A percentile compares a stretch with the other conserved stretches of the same genome.
Conservation (phyloP, 2,329 filamentous ascomycete species). For the Escovopsis sp. region DNA sequence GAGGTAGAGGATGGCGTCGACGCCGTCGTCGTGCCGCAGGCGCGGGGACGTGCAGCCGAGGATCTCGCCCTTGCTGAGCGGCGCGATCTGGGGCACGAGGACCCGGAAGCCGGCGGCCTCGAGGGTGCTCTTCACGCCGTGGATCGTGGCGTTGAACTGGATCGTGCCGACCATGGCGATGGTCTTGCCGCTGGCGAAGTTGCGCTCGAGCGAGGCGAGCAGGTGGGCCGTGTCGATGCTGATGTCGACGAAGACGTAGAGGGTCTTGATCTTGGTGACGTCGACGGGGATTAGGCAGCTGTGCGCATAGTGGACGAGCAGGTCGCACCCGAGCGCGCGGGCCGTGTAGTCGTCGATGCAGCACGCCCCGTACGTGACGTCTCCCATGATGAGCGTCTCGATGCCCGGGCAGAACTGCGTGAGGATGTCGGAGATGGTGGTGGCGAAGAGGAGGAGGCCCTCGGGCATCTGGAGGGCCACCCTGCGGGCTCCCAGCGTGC, state of each 20-base stretch:
- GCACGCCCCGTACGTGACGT: conserved; percentile 96
- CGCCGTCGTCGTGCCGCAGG: conserved; percentile 39
- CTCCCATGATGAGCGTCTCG: conserved; percentile 95
- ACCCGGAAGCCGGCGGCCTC: conserved; percentile 76
- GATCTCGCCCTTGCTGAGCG: conserved; percentile 88
- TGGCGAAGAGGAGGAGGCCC: conserved; percentile 86
- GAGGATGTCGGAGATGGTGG: conserved; percentile 92
- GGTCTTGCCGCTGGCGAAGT: conserved; percentile 72
- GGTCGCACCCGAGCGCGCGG: conserved; percentile 79
- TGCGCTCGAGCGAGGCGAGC: conserved; percentile 72
- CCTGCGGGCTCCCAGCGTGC: conserved; percentile 60
- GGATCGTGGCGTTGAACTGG: conserved; percentile 95
- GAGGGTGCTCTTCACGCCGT: conserved; percentile 64
- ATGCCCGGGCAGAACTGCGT: conserved; percentile 85
- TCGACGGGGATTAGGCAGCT: conserved; percentile 93
- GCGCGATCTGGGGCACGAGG: conserved; percentile 81
- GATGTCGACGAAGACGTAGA: conserved; percentile 98
- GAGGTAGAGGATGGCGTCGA: conserved; percentile 75
- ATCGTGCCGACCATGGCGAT: conserved; percentile 93
- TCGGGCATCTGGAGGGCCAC: conserved; percentile 97
- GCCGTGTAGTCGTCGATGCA: conserved; percentile 99
- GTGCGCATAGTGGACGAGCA: conserved; percentile 93
- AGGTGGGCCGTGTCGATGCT: conserved; percentile 86
- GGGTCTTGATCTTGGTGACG: conserved; percentile 88
- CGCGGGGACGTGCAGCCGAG: conserved; percentile 89